Percentiles rank a stretch among this genome's conserved stretches.
These are phyloP conservation scores for Eimeria sp. DNA, from an alignment of 169 alveolate genomes.

Conservation along the genomic window DNA sequence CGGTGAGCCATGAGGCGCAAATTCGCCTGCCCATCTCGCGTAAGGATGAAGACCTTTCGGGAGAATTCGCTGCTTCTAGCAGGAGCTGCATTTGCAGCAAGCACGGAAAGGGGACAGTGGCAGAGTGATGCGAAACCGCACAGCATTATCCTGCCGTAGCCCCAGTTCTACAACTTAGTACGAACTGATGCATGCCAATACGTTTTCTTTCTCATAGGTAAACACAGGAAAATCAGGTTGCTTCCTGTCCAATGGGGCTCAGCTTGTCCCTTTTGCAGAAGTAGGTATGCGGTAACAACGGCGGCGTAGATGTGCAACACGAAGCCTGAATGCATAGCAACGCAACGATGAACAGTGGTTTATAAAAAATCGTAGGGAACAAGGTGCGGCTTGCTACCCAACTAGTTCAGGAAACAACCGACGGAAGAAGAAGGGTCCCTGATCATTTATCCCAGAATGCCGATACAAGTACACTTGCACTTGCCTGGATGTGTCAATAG, in stretches of 20 bases:
- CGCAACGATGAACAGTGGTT: background rate
- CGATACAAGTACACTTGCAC: background rate
- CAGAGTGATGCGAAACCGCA: background rate
- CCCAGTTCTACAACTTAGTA: background rate
- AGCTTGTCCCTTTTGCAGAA: constrained; percentile 1
- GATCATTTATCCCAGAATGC: background rate
- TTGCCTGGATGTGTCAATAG: constrained; percentile 67
- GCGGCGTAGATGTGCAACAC: constrained; percentile 49
- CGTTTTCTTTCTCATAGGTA: background rate
- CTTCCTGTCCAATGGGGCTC: background rate
- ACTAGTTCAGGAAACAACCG: background rate
- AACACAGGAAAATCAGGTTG: background rate
- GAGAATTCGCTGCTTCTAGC: background rate
- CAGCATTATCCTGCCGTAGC: background rate
- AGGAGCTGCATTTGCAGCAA: constrained; percentile 7
- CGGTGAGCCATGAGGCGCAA: background rate
- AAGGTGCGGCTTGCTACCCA: background rate
- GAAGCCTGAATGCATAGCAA: constrained; percentile 32
- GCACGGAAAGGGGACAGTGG: background rate
- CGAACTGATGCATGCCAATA: background rate
- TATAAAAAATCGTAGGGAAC: background rate
- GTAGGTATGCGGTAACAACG: constrained; percentile 49
- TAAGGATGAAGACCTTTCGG: background rate
- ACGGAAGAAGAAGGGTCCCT: background rate
- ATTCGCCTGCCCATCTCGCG: background rate